Percentiles rank a stretch among this genome's conserved stretches.
Conservation (phyloP, 2,329 filamentous ascomycete genomes). For the Coniochaeta pulveracea region DNA sequence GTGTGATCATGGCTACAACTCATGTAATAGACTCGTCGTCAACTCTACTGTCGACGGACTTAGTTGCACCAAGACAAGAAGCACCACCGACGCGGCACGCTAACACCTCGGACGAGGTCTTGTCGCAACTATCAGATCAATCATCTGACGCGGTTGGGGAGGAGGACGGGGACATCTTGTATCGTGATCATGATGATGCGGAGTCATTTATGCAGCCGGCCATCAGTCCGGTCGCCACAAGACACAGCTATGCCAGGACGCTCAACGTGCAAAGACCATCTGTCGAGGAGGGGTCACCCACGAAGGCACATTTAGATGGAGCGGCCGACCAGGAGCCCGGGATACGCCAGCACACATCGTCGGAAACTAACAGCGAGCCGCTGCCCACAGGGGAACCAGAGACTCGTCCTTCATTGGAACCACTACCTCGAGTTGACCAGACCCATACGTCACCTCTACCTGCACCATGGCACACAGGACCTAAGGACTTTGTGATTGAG, state of each 20-base stretch:
- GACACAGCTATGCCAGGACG: slow-evolving; percentile 41
- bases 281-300: slow-evolving; percentile 33
- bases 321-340: slow-evolving; percentile 3
- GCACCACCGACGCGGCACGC: too few relatives aligned
- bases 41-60: too few relatives aligned
- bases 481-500: slow-evolving; percentile 24
- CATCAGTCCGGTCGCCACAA: slow-evolving; percentile 44
- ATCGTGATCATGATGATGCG: slow-evolving; percentile 41
- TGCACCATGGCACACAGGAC: slow-evolving; percentile 28
- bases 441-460: slow-evolving; percentile 10
- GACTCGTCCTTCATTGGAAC: background rate
- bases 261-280: slow-evolving; percentile 47
- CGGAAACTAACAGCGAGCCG: too few relatives aligned
- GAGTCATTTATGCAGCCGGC: slow-evolving; percentile 49
- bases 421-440: background rate
- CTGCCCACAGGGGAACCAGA: background rate
- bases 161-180: slow-evolving; percentile 24
- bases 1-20: too few relatives aligned
- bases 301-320: slow-evolving; percentile 20
- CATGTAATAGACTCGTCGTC: too few relatives aligned
- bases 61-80: too few relatives aligned
- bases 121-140: too few relatives aligned
- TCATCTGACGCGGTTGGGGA: too few relatives aligned
- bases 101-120: too few relatives aligned
- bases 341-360: background rate